These are phyloP conservation scores for Cardiospermum halicacabum DNA, from an alignment of 345 rosid genomes.

Conservation along the genomic window DNA sequence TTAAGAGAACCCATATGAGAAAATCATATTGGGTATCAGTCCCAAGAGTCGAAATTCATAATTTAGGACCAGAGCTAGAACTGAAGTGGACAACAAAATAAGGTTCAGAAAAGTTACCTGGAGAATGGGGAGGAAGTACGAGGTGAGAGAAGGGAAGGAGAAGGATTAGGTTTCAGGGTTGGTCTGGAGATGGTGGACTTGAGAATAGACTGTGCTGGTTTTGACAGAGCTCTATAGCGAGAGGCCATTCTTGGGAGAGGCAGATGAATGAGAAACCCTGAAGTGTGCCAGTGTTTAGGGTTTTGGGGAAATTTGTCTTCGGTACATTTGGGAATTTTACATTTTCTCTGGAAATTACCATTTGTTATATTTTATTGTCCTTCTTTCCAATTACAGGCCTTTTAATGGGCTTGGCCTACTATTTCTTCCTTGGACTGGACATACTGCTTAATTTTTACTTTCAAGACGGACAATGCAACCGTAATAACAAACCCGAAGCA, in stretches of 20 bases:
- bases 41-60: slow-evolving; percentile 2
- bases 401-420: too few species aligned
- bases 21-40: neutral
- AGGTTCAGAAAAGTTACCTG: slow-evolving; percentile 29
- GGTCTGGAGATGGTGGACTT: slow-evolving; percentile 56
- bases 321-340: neutral
- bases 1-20: slow-evolving; percentile 7
- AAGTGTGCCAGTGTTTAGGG: slow-evolving; percentile 17
- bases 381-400: too few species aligned
- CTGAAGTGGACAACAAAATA: neutral
- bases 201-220: slow-evolving; percentile 45
- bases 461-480: too few species aligned
- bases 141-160: slow-evolving; percentile 34
- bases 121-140: slow-evolving; percentile 41
- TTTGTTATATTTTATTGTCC: neutral
- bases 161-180: slow-evolving; percentile 31
- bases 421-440: too few species aligned
- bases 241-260: slow-evolving; percentile 49
- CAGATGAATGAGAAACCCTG: neutral
- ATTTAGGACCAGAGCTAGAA: slow-evolving; percentile 5
- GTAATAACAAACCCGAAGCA: neutral
- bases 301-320: slow-evolving; percentile 2
- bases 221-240: slow-evolving; percentile 64
- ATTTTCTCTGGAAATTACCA: neutral
- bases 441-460: too few species aligned